phyloP scores from a whole-genome alignment of 129 eudicot species.

The Mikania micrantha region DNA sequence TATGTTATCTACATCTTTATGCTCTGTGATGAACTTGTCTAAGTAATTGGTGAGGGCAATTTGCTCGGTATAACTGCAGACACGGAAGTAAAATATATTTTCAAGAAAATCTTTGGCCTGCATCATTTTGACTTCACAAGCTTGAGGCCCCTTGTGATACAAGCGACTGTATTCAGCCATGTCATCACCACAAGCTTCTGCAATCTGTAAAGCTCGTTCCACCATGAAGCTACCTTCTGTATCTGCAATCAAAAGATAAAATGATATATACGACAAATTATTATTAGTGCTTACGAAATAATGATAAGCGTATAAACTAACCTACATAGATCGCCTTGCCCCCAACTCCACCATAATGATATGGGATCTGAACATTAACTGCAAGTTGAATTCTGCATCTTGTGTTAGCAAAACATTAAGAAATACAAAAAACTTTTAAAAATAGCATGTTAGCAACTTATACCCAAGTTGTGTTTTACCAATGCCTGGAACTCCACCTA shows the following conservation, averaged over 20 bases:
- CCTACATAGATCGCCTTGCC: conserved; percentile 89
- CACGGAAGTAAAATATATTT: conserved; percentile 74
- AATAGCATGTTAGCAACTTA: neutral
- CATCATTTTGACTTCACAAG: conserved; percentile 26
- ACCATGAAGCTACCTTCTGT: conserved; percentile 99
- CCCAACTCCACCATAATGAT: conserved; percentile 72
- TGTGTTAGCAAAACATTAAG: neutral
- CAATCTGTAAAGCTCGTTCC: conserved; percentile 91
- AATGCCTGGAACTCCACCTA: conserved; percentile 98
- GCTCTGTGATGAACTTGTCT: conserved; percentile 72
- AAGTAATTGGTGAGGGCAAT: conserved; percentile 63
- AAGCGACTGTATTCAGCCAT: conserved; percentile 48
- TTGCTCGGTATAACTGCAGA: conserved; percentile 91
- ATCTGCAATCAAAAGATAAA: conserved; percentile 37
- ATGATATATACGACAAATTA: neutral
- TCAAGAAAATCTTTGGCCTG: conserved; percentile 65
- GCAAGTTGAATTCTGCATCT: conserved; percentile 88
- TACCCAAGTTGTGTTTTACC: conserved; percentile 99
- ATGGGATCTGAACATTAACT: conserved; percentile 88
- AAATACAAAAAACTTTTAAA: neutral
- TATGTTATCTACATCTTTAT: conserved; percentile 62
- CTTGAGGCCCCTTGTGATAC: conserved; percentile 35
- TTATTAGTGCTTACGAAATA: neutral
- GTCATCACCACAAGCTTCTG: conserved; percentile 78
- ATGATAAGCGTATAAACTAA: conserved; percentile 11